Percentiles rank a stretch among this genome's conserved stretches.
phyloP scores from a whole-genome alignment of 768 basidiomycete genomes.

The Lactarius pseudohatsudake region DNA sequence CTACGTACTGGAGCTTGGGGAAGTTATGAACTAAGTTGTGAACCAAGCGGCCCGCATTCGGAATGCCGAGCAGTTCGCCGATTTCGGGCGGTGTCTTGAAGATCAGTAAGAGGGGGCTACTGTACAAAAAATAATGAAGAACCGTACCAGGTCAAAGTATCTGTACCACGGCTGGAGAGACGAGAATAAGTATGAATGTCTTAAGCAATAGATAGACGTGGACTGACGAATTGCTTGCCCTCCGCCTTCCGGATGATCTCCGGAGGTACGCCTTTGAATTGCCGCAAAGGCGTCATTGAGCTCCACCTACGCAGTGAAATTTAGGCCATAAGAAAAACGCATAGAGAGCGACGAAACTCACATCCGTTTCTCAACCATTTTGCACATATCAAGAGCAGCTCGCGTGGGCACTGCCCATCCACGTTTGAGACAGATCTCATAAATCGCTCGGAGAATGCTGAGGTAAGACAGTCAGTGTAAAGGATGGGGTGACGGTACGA shows the following conservation, averaged over 20 bases:
- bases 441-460: constrained; percentile 92
- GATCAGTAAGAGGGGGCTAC: constrained; percentile 9
- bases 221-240: constrained; percentile 91
- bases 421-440: constrained; percentile 95
- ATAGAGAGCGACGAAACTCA: constrained; percentile 36
- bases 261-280: constrained; percentile 87
- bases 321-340: background rate
- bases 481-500: background rate
- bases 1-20: constrained; percentile 83
- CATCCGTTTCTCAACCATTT: constrained; percentile 92
- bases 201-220: constrained; percentile 1
- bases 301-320: constrained; percentile 69
- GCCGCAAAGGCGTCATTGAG: constrained; percentile 95
- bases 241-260: constrained; percentile 91
- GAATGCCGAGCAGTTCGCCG: constrained; percentile 91
- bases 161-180: constrained; percentile 87
- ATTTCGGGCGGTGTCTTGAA: constrained; percentile 77
- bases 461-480: constrained; percentile 14
- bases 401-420: constrained; percentile 97
- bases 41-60: constrained; percentile 88
- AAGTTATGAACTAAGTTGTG: constrained; percentile 94
- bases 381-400: constrained; percentile 89
- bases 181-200: constrained; percentile 5
- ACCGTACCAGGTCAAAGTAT: constrained; percentile 81
- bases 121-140: background rate